Evolutionary conservation across 345 rosid species (phyloP), one percentile per base, ranked within the genome.

Genomic region (Gossypium longicalyx): DNA sequence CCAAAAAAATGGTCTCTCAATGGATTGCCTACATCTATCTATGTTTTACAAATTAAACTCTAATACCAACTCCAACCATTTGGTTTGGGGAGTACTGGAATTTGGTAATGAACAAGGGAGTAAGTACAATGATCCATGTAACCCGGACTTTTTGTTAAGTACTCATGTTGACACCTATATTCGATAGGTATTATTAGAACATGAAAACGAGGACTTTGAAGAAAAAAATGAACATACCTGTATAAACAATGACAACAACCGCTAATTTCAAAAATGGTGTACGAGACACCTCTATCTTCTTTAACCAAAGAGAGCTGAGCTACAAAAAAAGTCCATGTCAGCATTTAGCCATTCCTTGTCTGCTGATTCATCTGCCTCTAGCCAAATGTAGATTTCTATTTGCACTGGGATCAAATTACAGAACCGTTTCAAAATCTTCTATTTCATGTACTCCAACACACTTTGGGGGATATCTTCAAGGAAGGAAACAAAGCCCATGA

Each of bases 401-500:
- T 69, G 25, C 56, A 22, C 23, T 10, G 72, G 59, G 59, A 51
- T 51, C 45, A 16, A 51, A 49, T 8, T 15, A 49, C 22, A 68
- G 5, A 9, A 69, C 51, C 27, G 45, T 9, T 51, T 49, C 23
- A 22, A 20, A 25, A 9, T 48, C 44, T 62, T 76, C 85, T 83
- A 95, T 80, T 90, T 95, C 88, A 95, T 79, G 90, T 89, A 91
- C 74, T 91, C 97, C 80, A 89, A 27, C 72, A 90, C 97, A 20
- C 97, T 80, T 74, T 85, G 97, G 34, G 90, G 85, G 69, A 95
- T 77, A 57, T 90, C 94, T 67, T 93, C 97, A 1, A 95, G 97
- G 91, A 95, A 93, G 49, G 99, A 88, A 54, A 91, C 99, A 60
- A 91, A 95, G 22, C 98, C 97, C 94, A 84, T 88, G 80, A 88